A percentile compares a stretch with the other conserved stretches of the same genome.
Evolutionary conservation across 1,284 basidiomycete species (phyloP).

Genomic region (Retiboletus flavoniger): DNA sequence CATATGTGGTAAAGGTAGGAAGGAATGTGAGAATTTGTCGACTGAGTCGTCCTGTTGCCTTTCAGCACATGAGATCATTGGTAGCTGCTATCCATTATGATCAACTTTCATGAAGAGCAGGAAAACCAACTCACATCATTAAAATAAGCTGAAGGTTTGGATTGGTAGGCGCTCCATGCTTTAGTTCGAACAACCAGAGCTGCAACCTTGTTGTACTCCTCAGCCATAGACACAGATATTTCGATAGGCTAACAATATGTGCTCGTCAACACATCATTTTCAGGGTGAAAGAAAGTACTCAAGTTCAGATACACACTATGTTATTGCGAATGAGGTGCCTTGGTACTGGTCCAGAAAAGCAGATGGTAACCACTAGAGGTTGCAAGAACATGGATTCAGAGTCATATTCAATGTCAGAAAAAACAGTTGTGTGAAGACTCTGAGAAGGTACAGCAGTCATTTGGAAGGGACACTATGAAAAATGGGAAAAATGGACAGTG

Average conservation of each 20-base stretch:
- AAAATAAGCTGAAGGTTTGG: neutral
- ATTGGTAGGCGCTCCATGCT: neutral
- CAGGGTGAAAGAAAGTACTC: neutral
- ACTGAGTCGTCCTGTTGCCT: neutral
- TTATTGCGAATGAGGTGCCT: neutral
- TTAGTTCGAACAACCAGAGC: neutral
- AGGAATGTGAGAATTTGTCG: neutral
- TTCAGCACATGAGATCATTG: neutral
- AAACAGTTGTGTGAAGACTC: neutral
- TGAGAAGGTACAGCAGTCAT: neutral
- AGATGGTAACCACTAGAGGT: neutral
- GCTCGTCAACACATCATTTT: neutral
- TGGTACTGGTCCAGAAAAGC: neutral
- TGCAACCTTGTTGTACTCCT: neutral
- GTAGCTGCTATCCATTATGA: neutral
- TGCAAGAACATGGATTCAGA: neutral
- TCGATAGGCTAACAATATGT: neutral
- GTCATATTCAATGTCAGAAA: neutral
- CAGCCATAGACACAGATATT: neutral
- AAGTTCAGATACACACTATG: neutral
- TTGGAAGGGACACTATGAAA: too few relatives aligned
- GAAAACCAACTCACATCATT: neutral
- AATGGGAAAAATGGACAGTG: too few relatives aligned
- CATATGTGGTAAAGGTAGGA: neutral
- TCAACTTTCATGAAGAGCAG: neutral